phyloP scores from a whole-genome alignment of 768 basidiomycete species.

The Hortiboletus campestris region DNA sequence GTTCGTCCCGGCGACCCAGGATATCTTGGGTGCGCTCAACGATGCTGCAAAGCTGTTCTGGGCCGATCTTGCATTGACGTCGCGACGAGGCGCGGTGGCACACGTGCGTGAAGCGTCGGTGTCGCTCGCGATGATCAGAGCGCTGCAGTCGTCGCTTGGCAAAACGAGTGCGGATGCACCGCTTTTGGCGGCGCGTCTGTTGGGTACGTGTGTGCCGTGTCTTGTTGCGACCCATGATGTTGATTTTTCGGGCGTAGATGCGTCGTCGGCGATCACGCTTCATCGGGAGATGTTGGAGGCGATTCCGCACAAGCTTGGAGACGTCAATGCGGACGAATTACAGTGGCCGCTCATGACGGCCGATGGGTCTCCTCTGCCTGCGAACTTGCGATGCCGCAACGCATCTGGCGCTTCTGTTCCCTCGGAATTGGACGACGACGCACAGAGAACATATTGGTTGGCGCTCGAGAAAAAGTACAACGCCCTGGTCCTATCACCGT shows the following conservation, averaged over 20 bases:
- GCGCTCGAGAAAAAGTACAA: slow-evolving; percentile 53
- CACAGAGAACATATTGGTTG: slow-evolving; percentile 58
- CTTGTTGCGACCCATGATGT: background rate
- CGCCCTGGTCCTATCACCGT: slow-evolving; percentile 19
- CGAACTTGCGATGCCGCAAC: background rate
- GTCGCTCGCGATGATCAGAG: slow-evolving; percentile 66
- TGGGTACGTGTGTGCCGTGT: slow-evolving; percentile 46
- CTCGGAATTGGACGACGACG: slow-evolving; percentile 36
- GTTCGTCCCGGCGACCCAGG: slow-evolving; percentile 48
- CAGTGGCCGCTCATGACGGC: slow-evolving; percentile 64
- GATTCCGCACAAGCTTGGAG: slow-evolving; percentile 67
- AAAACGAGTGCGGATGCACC: slow-evolving; percentile 49
- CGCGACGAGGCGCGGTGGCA: slow-evolving; percentile 58
- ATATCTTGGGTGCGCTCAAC: slow-evolving; percentile 58
- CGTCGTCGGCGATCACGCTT: slow-evolving; percentile 72
- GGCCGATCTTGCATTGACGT: slow-evolving; percentile 55
- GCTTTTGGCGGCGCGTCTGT: slow-evolving; percentile 55
- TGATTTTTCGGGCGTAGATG: slow-evolving; percentile 46
- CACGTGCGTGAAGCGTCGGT: slow-evolving; percentile 74
- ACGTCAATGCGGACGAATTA: slow-evolving; percentile 55
- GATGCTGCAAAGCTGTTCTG: slow-evolving; percentile 71
- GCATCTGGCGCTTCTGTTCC: slow-evolving; percentile 15
- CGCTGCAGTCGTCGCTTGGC: slow-evolving; percentile 81
- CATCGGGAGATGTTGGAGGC: slow-evolving; percentile 85
- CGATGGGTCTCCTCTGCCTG: slow-evolving; percentile 42